These are phyloP conservation scores for Wakefieldia striispora DNA, from an alignment of 768 basidiomycete genomes.

Conservation along the genomic window DNA sequence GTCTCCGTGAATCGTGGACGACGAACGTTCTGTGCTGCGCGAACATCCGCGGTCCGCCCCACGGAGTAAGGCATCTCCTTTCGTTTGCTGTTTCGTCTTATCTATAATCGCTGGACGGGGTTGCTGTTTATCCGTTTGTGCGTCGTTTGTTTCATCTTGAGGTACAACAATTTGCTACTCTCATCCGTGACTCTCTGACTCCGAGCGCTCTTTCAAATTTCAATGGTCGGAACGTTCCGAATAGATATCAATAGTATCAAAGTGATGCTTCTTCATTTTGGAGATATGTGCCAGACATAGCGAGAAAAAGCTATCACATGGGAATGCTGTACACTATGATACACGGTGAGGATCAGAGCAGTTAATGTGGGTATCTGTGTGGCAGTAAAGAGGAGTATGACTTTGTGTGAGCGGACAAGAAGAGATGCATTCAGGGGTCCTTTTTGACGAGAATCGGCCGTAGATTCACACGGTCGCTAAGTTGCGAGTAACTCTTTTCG, in stretches of 20 bases:
- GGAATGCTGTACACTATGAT: not conserved
- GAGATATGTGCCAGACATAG: too few relatives aligned
- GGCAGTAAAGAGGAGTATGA: not conserved
- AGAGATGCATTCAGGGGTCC: not conserved
- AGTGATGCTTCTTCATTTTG: too few relatives aligned
- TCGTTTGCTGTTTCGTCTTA: not conserved
- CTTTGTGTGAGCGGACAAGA: not conserved
- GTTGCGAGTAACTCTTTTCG: slow-evolving; percentile 2
- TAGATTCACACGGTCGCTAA: slow-evolving; percentile 12
- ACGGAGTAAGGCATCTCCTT: too few relatives aligned
- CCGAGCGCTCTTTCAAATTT: not conserved
- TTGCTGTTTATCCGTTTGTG: not conserved
- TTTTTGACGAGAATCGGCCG: slow-evolving; percentile 2
- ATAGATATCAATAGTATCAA: too few relatives aligned
- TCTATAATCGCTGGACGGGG: not conserved
- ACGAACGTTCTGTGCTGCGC: not conserved
- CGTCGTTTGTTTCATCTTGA: not conserved
- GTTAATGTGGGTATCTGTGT: not conserved
- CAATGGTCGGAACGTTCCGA: not conserved
- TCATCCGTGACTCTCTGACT: too few relatives aligned
- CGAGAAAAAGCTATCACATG: not conserved
- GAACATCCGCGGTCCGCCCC: too few relatives aligned
- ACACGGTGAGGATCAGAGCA: not conserved
- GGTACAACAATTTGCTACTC: too few relatives aligned
- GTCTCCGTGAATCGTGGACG: not conserved